Conservation (phyloP, 257 asterid genomes). For the Solanum pimpinellifolium region DNA sequence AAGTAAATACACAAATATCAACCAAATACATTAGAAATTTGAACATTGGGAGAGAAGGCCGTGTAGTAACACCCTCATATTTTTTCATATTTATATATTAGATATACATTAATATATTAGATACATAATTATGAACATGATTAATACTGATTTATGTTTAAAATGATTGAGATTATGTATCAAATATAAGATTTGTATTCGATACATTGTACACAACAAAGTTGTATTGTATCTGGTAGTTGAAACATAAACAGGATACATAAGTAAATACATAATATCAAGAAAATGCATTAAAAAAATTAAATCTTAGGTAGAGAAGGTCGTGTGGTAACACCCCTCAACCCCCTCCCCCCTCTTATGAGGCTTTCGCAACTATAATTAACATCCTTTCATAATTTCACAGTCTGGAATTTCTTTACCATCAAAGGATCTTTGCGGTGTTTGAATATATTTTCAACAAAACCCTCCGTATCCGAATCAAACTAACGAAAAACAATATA, state of each 20-base stretch:
- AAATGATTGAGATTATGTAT: not conserved
- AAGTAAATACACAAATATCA: not conserved
- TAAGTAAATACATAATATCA: not conserved
- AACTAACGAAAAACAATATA: too few relatives aligned
- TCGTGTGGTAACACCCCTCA: not conserved
- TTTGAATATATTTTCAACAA: not conserved
- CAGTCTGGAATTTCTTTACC: not conserved
- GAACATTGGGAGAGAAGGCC: not conserved
- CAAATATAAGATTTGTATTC: not conserved
- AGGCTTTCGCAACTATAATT: too few relatives aligned
- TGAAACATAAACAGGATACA: not conserved
- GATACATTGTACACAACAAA: not conserved
- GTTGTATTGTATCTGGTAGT: not conserved
- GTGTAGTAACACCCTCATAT: not conserved
- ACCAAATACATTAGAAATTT: too few relatives aligned
- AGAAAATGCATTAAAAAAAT: not conserved
- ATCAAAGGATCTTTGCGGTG: not conserved
- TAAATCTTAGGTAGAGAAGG: not conserved
- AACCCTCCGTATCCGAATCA: too few relatives aligned
- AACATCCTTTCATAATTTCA: too few relatives aligned
- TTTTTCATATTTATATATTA: too few relatives aligned
- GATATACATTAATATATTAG: not conserved
- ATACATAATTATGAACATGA: not conserved
- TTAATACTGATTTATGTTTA: not conserved
- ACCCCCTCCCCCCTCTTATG: not conserved